A percentile compares a stretch with the other conserved stretches of the same genome.
Evolutionary conservation across 1,139 yeast genomes (phyloP).

Genomic region (Debaryomyces coudertii): DNA sequence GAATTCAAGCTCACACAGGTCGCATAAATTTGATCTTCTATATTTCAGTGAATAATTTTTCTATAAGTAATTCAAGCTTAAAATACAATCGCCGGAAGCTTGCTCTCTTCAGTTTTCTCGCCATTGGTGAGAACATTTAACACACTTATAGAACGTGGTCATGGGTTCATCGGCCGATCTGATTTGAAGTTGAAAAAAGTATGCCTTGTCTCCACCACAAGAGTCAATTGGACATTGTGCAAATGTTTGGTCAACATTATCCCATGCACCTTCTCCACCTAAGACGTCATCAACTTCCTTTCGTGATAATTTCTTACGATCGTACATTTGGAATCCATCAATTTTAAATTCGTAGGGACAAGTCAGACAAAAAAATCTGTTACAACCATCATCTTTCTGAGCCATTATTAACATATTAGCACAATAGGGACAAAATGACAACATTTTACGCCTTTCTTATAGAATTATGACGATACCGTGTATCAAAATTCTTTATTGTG

Average conservation of each 20-base stretch:
- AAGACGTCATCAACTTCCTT: constrained; percentile 95
- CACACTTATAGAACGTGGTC: constrained; percentile 96
- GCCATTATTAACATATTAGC: constrained; percentile 76
- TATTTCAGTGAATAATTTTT: not conserved
- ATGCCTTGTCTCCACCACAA: constrained; percentile 91
- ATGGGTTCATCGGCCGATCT: constrained; percentile 92
- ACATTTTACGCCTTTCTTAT: constrained; percentile 46
- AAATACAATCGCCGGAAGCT: not conserved
- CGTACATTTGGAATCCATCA: constrained; percentile 79
- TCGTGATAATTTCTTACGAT: constrained; percentile 77
- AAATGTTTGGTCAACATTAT: constrained; percentile 88
- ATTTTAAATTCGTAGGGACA: constrained; percentile 95
- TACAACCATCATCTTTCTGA: constrained; percentile 45
- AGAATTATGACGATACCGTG: constrained; percentile 4
- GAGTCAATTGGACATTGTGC: constrained; percentile 87
- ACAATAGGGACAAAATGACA: constrained; percentile 93
- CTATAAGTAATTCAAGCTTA: not conserved
- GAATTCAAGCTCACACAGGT: not conserved
- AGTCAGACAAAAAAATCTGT: constrained; percentile 80
- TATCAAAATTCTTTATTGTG: not conserved
- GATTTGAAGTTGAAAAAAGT: constrained; percentile 94
- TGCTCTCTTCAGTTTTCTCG: constrained; percentile 70
- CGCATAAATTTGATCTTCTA: not conserved
- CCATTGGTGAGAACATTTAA: constrained; percentile 93
- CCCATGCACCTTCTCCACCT: constrained; percentile 99